Conservation (phyloP, 176 grass and related monocot species). For the bread wheat (Triticum aestivum) region DNA sequence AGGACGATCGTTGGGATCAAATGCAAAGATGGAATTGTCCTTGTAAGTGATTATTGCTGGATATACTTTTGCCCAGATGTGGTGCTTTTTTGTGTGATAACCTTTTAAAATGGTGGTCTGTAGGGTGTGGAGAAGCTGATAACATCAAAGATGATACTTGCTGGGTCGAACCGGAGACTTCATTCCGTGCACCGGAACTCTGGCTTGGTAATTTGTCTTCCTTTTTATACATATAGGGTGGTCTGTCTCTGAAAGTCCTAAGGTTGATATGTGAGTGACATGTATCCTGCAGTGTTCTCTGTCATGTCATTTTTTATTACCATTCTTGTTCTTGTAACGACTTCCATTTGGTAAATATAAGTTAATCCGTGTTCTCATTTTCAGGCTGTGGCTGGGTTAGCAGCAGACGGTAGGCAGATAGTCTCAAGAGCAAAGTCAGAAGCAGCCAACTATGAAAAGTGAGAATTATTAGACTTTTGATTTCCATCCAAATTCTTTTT, state of each 20-base stretch:
- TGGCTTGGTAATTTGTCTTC: constrained; percentile 56
- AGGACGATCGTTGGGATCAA: constrained; percentile 87
- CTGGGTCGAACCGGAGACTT: constrained; percentile 69
- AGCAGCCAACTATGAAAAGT: constrained; percentile 74
- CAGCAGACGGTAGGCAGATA: constrained; percentile 88
- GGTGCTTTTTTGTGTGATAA: background rate
- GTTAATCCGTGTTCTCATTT: constrained; percentile 6
- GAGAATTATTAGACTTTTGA: constrained; percentile 9
- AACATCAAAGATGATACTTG: constrained; percentile 75
- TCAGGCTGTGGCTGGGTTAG: constrained; percentile 70
- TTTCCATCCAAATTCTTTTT: background rate
- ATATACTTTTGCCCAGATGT: background rate
- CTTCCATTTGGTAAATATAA: constrained; percentile 1
- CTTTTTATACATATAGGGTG: background rate
- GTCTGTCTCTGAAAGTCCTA: background rate
- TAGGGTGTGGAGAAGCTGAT: constrained; percentile 87
- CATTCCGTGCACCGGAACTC: constrained; percentile 68
- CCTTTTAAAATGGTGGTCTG: constrained; percentile 22
- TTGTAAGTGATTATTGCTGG: constrained; percentile 38
- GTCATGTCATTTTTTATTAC: background rate
- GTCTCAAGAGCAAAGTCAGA: constrained; percentile 79
- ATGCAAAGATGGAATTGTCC: constrained; percentile 86
- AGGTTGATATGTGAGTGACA: background rate
- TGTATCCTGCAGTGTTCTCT: background rate
- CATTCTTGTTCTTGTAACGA: background rate